phyloP scores from a whole-genome alignment of 2,329 filamentous ascomycete species.

The Lachnellula suecica region DNA sequence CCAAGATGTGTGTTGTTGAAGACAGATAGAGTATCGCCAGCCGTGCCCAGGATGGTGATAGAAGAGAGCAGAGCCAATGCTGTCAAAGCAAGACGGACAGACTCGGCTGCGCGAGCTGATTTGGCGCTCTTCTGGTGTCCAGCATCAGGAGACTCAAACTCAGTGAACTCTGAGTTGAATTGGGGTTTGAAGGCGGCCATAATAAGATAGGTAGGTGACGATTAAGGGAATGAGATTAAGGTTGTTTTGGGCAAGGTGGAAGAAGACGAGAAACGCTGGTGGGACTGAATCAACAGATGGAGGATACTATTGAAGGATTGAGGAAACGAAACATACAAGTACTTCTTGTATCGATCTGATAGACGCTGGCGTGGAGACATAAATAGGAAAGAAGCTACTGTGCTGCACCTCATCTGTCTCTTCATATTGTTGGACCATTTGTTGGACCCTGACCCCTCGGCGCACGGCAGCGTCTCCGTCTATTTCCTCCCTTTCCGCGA shows the following conservation, averaged over 20 bases:
- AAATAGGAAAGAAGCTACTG: slow-evolving; percentile 23
- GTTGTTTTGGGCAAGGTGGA: background rate
- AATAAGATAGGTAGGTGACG: background rate
- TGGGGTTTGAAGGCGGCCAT: slow-evolving; percentile 20
- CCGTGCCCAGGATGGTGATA: slow-evolving; percentile 52
- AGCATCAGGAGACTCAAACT: slow-evolving; percentile 21
- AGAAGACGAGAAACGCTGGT: slow-evolving; percentile 8
- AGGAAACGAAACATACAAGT: slow-evolving; percentile 30
- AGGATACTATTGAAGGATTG: slow-evolving; percentile 5
- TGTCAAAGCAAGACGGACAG: slow-evolving; percentile 47
- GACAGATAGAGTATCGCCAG: slow-evolving; percentile 52
- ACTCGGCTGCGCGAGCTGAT: slow-evolving; percentile 36
- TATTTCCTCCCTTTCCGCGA: slow-evolving; percentile 10
- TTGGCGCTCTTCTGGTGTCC: slow-evolving; percentile 7
- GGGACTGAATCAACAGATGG: slow-evolving; percentile 18
- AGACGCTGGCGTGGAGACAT: slow-evolving; percentile 25
- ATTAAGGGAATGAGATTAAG: background rate
- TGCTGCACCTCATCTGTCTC: background rate
- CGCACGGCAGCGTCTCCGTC: slow-evolving; percentile 13
- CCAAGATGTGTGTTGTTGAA: slow-evolving; percentile 53
- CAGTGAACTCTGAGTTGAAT: slow-evolving; percentile 18
- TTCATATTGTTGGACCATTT: background rate
- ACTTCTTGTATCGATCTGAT: slow-evolving; percentile 25
- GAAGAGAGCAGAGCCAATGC: slow-evolving; percentile 49
- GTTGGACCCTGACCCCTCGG: background rate